Conservation (phyloP, 192 early-diverging fungal genomes). For the Coemansia sp. region DNA sequence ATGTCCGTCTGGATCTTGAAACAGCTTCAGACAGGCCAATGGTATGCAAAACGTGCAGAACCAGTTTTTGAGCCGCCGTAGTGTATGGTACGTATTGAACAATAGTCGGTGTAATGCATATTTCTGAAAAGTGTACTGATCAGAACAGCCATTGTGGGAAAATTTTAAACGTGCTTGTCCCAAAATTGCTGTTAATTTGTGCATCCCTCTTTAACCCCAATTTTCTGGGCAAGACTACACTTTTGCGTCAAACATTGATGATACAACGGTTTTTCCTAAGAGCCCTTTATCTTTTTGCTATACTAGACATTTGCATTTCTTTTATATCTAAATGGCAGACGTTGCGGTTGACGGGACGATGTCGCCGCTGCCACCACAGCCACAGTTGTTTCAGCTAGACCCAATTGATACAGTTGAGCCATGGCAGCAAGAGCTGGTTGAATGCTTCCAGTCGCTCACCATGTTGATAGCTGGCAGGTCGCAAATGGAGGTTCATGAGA, state of each 20-base stretch:
- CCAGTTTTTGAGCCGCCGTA: too few species aligned
- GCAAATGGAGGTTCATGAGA: slow-evolving; percentile 60
- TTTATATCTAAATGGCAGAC: neutral
- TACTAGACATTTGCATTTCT: neutral
- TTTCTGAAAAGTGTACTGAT: neutral
- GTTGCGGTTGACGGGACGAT: slow-evolving; percentile 2
- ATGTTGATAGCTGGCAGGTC: slow-evolving; percentile 43
- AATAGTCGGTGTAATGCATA: neutral
- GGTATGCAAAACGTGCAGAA: too few species aligned
- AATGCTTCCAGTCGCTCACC: slow-evolving; percentile 25
- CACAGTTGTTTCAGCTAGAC: slow-evolving; percentile 49
- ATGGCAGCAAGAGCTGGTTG: slow-evolving; percentile 53
- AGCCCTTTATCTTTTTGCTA: too few species aligned
- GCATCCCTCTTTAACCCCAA: neutral
- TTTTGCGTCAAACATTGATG: too few species aligned
- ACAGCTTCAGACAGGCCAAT: too few species aligned
- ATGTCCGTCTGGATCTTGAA: too few species aligned
- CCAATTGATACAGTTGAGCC: slow-evolving; percentile 51
- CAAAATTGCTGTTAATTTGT: neutral
- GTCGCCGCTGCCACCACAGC: slow-evolving; percentile 23
- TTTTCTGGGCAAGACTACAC: neutral
- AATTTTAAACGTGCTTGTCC: neutral
- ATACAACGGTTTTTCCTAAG: too few species aligned
- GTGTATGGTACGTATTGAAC: neutral
- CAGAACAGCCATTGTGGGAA: neutral